Base-by-base conservation (phyloP, 139 green algal genomes). In the Limnomonas spitsbergensis region DNA sequence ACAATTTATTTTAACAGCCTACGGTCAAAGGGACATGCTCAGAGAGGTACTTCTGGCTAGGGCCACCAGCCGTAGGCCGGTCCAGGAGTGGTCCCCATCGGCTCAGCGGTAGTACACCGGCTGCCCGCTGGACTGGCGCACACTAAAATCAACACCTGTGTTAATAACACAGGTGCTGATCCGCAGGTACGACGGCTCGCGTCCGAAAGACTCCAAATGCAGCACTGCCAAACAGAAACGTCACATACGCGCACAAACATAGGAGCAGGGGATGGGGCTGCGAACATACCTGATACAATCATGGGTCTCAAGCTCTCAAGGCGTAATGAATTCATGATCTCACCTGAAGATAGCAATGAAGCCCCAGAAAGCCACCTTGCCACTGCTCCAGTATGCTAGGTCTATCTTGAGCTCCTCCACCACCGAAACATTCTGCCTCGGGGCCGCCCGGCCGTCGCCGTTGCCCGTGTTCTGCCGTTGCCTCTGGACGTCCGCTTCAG, bases 341-440 rank as follows among this genome's bases (percentile, higher is more conserved):
- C 56, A 70, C 56, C 56, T 32, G 24, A 70, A 70, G 4, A 70
- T 7, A 7, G 29, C 56, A 7, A 70, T 20, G 29, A 70, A 70
- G 14, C 7, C 27, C 56, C 56, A 70, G 29, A 70, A 70, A 7
- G 29, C n/a, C n/a, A 70, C 56, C 56, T 70, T 70, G 14, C 56
- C 56, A 35, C 14, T 20, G 4, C n/a, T 32, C 56, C 56, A 70
- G 56, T 70, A 70, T 24, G 4, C 56, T 70, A 4, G 4, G 29
- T 70, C 4, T 20, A 35, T 24, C 56, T 70, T 24, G 14, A 24
- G n/a, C 56, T 70, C n/a, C 24, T 24, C n/a, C 56, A 70, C 27
- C 56, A 38, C 56, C 29, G 27, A 29, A 61, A 29, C 47, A 29
- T 61, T 14, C 20, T 29, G 47, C 14, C 14, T 20, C 47, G 20